phyloP scores from a whole-genome alignment of 306 rosid species.

The Sicyos baderoa region DNA sequence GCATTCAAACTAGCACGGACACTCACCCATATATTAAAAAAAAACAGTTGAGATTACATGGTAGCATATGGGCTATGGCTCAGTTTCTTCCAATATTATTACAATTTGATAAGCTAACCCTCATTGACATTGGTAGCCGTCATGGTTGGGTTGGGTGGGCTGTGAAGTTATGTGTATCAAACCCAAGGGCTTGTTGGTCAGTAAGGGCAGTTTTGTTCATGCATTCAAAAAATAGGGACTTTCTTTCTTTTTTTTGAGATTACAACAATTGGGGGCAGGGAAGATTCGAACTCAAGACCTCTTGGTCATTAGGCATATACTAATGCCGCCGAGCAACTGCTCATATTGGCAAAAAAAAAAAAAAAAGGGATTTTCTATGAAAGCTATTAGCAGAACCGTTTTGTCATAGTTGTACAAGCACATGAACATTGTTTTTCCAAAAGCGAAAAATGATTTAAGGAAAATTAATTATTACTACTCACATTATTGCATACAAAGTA shows the following conservation, averaged over 20 bases:
- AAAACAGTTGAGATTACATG: background rate
- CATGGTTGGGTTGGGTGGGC: background rate
- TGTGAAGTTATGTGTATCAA: background rate
- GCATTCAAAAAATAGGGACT: too few species aligned
- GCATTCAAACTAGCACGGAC: too few species aligned
- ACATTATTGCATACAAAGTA: slow-evolving; percentile 94
- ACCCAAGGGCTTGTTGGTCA: slow-evolving; percentile 4
- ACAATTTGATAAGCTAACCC: slow-evolving; percentile 8
- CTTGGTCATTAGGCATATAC: too few species aligned
- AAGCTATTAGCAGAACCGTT: background rate
- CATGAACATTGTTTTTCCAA: background rate
- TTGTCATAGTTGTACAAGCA: background rate
- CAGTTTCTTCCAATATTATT: background rate
- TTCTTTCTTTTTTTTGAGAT: too few species aligned
- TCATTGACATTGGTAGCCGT: background rate
- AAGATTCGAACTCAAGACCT: too few species aligned
- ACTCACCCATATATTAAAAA: too few species aligned
- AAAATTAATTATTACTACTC: slow-evolving; percentile 30
- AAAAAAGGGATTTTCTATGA: background rate
- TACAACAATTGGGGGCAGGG: too few species aligned
- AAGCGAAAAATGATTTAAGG: background rate
- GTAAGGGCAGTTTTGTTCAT: background rate
- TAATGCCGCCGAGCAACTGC: too few species aligned
- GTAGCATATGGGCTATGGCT: background rate
- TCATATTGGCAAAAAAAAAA: too few species aligned